These are phyloP conservation scores for Microbotryum scabiosae DNA, from an alignment of 1,284 basidiomycete species.

Conservation along the genomic window DNA sequence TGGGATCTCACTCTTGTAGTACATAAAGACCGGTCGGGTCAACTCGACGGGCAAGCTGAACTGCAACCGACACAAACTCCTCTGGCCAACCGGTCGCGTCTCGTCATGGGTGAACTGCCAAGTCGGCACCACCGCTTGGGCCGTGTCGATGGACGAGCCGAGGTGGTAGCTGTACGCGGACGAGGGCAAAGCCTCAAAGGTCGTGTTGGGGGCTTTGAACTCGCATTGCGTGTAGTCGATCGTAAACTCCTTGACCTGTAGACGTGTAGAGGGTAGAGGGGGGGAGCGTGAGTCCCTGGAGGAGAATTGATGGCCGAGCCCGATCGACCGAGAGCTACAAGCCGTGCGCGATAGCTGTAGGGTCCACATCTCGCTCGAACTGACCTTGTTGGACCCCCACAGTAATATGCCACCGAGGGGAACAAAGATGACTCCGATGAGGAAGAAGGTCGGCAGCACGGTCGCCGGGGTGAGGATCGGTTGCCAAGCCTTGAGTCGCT, in stretches of 20 bases:
- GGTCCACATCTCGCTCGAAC: conserved; percentile 25
- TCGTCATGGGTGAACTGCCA: conserved; percentile 32
- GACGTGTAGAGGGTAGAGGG: not conserved
- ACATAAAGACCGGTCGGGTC: conserved; percentile 70
- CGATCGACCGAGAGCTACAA: not conserved
- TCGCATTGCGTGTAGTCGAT: conserved; percentile 95
- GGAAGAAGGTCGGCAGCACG: conserved; percentile 90
- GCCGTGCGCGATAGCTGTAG: not conserved
- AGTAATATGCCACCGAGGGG: conserved; percentile 78
- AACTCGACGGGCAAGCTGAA: conserved; percentile 78
- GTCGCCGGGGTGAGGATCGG: conserved; percentile 96
- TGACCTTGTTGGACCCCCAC: conserved; percentile 69
- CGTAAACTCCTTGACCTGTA: conserved; percentile 79
- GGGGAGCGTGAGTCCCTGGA: not conserved
- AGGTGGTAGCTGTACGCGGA: conserved; percentile 60
- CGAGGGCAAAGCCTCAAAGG: conserved; percentile 54
- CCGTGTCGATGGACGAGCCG: conserved; percentile 25
- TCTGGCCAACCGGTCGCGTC: conserved; percentile 2
- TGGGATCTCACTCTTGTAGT: conserved; percentile 82
- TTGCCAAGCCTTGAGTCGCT: conserved; percentile 99
- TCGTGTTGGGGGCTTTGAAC: conserved; percentile 47
- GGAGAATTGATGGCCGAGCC: not conserved
- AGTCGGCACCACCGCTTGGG: conserved; percentile 14
- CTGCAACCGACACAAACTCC: conserved; percentile 58
- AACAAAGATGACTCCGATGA: conserved; percentile 88